These are phyloP conservation scores for Pseudonitzschia multistriata DNA, from an alignment of 108 stramenopile genomes.

Conservation along the genomic window DNA sequence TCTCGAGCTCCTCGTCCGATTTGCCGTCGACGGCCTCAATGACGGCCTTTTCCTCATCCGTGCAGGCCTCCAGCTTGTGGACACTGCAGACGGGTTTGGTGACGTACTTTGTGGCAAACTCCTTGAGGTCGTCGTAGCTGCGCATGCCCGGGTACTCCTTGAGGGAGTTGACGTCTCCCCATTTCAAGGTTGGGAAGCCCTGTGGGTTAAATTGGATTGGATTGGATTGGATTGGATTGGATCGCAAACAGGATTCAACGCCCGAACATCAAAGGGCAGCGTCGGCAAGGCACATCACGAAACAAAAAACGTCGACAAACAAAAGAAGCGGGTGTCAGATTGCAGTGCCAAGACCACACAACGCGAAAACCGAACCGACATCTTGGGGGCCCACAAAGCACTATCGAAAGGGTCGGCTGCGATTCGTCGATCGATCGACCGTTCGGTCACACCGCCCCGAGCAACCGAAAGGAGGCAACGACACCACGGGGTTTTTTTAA, in stretches of 20 bases:
- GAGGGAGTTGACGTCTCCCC: slow-evolving; percentile 57
- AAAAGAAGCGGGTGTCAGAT: no score
- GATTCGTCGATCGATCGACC: no score
- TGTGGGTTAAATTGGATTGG: not conserved
- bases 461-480: not conserved
- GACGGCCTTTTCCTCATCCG: slow-evolving; percentile 49
- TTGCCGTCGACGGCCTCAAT: slow-evolving; percentile 52
- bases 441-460: not conserved
- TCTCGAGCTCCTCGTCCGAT: slow-evolving; percentile 49
- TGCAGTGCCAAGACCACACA: no score
- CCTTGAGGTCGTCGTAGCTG: slow-evolving; percentile 52
- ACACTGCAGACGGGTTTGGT: slow-evolving; percentile 52
- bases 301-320: not conserved
- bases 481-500: no score
- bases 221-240: not conserved
- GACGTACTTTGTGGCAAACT: slow-evolving; percentile 69
- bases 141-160: slow-evolving; percentile 84
- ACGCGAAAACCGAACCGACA: no score
- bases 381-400: no score
- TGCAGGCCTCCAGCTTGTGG: slow-evolving; percentile 60
- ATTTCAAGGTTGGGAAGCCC: slow-evolving; percentile 83
- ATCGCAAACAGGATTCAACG: not conserved
- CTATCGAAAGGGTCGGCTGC: no score
- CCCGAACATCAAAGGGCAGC: no score
- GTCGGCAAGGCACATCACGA: not conserved